phyloP scores from a whole-genome alignment of 805 yeast species.

The Myxozyma kluyveri region DNA sequence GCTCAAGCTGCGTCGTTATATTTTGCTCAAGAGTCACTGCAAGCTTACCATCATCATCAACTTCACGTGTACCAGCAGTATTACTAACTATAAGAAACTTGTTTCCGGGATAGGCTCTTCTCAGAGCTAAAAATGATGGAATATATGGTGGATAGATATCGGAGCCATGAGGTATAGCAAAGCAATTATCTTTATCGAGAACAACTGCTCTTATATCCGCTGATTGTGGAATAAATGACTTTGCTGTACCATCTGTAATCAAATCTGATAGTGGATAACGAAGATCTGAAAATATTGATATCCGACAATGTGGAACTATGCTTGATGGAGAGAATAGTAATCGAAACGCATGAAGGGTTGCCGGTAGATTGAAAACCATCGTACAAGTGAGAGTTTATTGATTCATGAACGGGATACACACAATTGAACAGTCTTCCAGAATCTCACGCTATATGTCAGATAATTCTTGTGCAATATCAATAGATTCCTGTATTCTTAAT shows the following conservation, averaged over 20 bases:
- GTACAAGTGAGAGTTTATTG: too few species aligned
- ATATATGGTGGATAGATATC: constrained; percentile 73
- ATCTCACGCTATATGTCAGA: too few species aligned
- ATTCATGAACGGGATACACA: not conserved
- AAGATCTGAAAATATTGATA: constrained; percentile 27
- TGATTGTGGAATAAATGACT: constrained; percentile 5
- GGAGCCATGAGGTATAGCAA: constrained; percentile 78
- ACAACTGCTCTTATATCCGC: constrained; percentile 38
- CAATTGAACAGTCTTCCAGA: too few species aligned
- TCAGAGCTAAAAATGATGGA: constrained; percentile 4
- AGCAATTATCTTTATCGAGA: constrained; percentile 92
- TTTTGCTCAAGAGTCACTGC: not conserved
- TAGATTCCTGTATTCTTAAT: too few species aligned
- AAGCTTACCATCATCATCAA: constrained; percentile 3
- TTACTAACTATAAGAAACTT: constrained; percentile 77
- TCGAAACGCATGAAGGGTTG: constrained; percentile 9
- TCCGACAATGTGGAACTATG: constrained; percentile 14
- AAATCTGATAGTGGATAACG: constrained; percentile 23
- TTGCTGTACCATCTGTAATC: too few species aligned
- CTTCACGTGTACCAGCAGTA: constrained; percentile 64
- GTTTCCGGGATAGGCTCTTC: constrained; percentile 56
- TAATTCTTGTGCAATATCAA: too few species aligned
- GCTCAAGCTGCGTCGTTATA: not conserved
- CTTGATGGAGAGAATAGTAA: constrained; percentile 4
- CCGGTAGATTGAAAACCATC: constrained; percentile 10